Base-by-base conservation (phyloP, 345 rosid genomes). In the Aethionema arabicum region DNA sequence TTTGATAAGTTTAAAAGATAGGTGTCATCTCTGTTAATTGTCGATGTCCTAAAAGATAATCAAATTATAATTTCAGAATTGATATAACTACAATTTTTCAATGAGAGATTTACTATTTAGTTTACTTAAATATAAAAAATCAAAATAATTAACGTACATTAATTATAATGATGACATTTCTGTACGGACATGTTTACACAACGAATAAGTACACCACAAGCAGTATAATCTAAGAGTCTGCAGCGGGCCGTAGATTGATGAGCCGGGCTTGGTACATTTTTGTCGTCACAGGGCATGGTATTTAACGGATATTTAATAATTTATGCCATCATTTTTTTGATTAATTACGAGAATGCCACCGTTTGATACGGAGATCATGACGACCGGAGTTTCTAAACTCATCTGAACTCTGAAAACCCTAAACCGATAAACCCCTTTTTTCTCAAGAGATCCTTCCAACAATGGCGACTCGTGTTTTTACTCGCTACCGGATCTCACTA, bases 391-490 rank as follows among this genome's bases (percentile, higher is more conserved):
- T n/a, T 47, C 51, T 8, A 10, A 56, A 16, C 57, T 55, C 68
- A 45, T 54, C 68, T 69, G 59, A 71, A 44, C 74, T 71, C 52
- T 35, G 74, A 59, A 64, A 64, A 67, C 70, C 63, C 68, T 65
- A 51, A 70, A 21, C 59, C 43, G 56, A 44, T 58, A 65, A 57
- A 56, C 59, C 58, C 7, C 45, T 44, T 41, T 44, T 41, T 42
- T 6, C 21, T 6, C 15, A 51, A 31, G 33, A 44, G 49, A 45
- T 53, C 47, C 48, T 44, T 45, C 56, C 76, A 21, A 59, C 80
- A 74, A 86, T 86, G 91, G 80, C 85, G 57, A 71, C 87, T 27
- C 87, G 72, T 55, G 70, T 85, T 65, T 64, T 83, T 4, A 13
- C 55, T 11, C 77, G 88, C 40, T 72, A 78, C 36, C 76, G 76